Evolutionary conservation across 2,329 filamentous ascomycete species (phyloP), one percentile per base, ranked within the genome.

Genomic region (Claviceps sp.): DNA sequence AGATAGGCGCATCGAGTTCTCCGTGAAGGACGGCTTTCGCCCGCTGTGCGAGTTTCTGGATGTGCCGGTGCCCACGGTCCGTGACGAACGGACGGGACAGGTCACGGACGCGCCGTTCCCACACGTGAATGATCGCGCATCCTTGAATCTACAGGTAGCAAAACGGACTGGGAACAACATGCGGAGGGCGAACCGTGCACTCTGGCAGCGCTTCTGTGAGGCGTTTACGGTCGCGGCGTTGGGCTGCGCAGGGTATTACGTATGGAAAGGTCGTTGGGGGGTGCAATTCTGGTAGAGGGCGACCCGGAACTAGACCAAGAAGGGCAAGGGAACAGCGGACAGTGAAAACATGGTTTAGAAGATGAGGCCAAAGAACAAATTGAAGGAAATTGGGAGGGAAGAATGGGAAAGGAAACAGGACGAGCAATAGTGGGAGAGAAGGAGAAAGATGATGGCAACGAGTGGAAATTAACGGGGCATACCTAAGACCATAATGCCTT

Each of bases 31-130:
- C 7, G 70, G 70, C 3, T 73, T 69, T 68, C 60, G 47, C n/a
- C 69, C 71, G 7, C 61, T 73, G 9, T 73, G 70, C 49, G 52
- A 62, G 20, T 66, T 69, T 42, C 61, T 74, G 2, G 64, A 58
- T 7, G 66, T 71, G 43, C 60, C 65, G 0, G 59, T 70, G 37
- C 71, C 71, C 2, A 58, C 51, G 56, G 61, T 63, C 38, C 50
- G 52, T 52, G 64, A 68, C n/a, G 58, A 58, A 1, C 44, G 53
- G 51, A 67, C 60, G 41, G 65, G 64, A 16, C 56, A 64, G 52
- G 56, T 57, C 57, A 63, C 63, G 0, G 61, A 63, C 30, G 62
- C 61, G 13, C 65, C 64, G 1, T 68, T 67, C 16, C 66, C 66
- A 2, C 62, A 56, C 13, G 56, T 63, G 44, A 66, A 68, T 37